Percentiles rank a stretch among this genome's conserved stretches.
Conservation (phyloP, 2,329 filamentous ascomycete species). For the Microdochium bolleyi region DNA sequence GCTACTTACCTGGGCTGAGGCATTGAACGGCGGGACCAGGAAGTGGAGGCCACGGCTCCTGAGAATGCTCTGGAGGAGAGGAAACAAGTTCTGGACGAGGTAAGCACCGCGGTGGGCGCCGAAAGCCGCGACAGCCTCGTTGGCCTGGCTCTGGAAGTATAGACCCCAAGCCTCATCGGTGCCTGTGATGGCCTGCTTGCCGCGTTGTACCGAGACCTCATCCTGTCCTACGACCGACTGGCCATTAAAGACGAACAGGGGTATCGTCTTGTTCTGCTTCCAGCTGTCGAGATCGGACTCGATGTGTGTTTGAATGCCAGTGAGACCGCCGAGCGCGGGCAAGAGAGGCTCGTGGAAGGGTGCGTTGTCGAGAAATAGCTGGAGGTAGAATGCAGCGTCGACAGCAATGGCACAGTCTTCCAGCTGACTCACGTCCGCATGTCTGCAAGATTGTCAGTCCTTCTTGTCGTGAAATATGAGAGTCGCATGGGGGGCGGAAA, state of each 20-base stretch:
- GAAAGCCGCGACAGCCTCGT: constrained; percentile 79
- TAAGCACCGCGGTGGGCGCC: constrained; percentile 67
- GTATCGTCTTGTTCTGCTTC: constrained; percentile 61
- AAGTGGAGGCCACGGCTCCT: constrained; percentile 63
- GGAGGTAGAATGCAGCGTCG: constrained; percentile 84
- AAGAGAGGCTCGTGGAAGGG: constrained; percentile 79
- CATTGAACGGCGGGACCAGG: constrained; percentile 79
- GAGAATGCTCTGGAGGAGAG: constrained; percentile 68
- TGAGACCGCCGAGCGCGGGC: constrained; percentile 81
- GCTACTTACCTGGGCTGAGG: constrained; percentile 67
- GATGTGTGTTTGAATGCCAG: constrained; percentile 69
- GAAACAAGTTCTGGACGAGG: constrained; percentile 63
- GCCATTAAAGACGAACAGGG: constrained; percentile 88
- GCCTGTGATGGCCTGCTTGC: constrained; percentile 57
- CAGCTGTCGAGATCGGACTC: constrained; percentile 69
- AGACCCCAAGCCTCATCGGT: constrained; percentile 78
- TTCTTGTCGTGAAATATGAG: background rate
- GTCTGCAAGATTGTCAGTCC: constrained; percentile 26
- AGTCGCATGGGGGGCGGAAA: background rate
- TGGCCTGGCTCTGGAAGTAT: constrained; percentile 74
- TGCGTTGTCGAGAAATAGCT: constrained; percentile 63
- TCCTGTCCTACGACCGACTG: constrained; percentile 72
- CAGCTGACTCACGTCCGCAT: constrained; percentile 60
- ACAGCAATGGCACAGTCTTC: constrained; percentile 71
- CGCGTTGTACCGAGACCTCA: constrained; percentile 56